Base-by-base conservation (phyloP, 2,329 filamentous ascomycete genomes). In the Hymenoscyphus salicellus region DNA sequence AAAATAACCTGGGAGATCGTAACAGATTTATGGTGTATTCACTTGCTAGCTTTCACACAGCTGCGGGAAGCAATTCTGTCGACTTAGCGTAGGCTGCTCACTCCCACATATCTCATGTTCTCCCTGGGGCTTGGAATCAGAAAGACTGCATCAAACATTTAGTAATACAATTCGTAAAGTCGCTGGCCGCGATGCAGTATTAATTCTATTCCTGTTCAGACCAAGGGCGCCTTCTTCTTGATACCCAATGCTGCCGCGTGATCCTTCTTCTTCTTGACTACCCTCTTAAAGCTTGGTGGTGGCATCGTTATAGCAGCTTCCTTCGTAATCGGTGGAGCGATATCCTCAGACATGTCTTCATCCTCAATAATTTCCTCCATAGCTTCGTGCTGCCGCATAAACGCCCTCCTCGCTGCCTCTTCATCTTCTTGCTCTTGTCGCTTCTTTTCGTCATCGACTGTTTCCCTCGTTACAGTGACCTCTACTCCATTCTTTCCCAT, bases 231-330 rank as follows among this genome's bases (percentile, higher is more conserved):
- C 78, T 93, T 94, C 82, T 92, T 95, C 81, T 97, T 97, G 72
- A 97, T 93, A 0, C 93, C 93, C 58, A 97, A 77, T 26, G 88
- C 80, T 16, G 89, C 87, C 0, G 87, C 81, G 64, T 90, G 85
- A 65, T 95, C 88, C 78, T 95, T 96, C 80, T 97, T 98, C 79
- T 92, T 89, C 80, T 96, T 97, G 58, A 89, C 83, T 55, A 87
- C 85, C 66, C 90, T 83, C 76, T 90, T 90, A 73, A 94, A 96
- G 0, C 86, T 86, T 2, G 89, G 88, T 5, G 84, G 83, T 1
- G 86, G 80, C 68, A 82, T 81, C 63, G 78, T 75, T 8, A 75
- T 66, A 28, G 75, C 74, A 11, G 68, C 68, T n/a, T 74, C 73
- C 33, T 75, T 74, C 55, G 74, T 72, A 61, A 80, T 79, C 62